A percentile compares a stretch with the other conserved stretches of the same genome.
Evolutionary conservation across 2,329 filamentous ascomycete genomes (phyloP).

Genomic region (Boeremia exigua): DNA sequence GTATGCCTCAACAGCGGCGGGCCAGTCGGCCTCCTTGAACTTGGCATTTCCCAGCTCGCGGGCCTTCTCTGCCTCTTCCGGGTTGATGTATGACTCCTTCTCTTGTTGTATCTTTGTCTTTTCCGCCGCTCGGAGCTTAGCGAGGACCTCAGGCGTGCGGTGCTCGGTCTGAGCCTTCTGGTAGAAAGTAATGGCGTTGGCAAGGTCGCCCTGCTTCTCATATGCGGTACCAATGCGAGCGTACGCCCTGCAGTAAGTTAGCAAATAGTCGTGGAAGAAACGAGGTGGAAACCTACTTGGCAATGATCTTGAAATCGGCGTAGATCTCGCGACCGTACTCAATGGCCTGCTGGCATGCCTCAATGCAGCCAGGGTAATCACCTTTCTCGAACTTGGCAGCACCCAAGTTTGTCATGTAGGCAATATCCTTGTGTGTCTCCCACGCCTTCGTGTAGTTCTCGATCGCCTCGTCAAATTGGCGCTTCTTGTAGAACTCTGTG

Average conservation of each 20-base stretch:
- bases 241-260: slow-evolving; percentile 66
- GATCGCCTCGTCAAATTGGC: slow-evolving; percentile 93
- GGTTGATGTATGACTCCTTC: slow-evolving; percentile 83
- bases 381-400: slow-evolving; percentile 97
- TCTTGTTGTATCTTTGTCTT: slow-evolving; percentile 79
- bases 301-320: slow-evolving; percentile 97
- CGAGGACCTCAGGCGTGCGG: slow-evolving; percentile 90
- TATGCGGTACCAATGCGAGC: slow-evolving; percentile 93
- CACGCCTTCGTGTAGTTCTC: slow-evolving; percentile 94
- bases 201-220: slow-evolving; percentile 84
- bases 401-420: slow-evolving; percentile 94
- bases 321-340: slow-evolving; percentile 88
- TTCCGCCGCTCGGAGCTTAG: slow-evolving; percentile 90
- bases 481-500: slow-evolving; percentile 97
- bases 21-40: slow-evolving; percentile 97
- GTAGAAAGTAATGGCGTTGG: slow-evolving; percentile 85
- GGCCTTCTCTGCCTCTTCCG: slow-evolving; percentile 91
- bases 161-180: slow-evolving; percentile 95
- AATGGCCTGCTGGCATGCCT: slow-evolving; percentile 84
- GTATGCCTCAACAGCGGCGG: slow-evolving; percentile 91
- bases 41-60: slow-evolving; percentile 94
- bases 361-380: slow-evolving; percentile 86
- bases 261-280: neutral
- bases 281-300: slow-evolving; percentile 67
- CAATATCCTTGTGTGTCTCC: slow-evolving; percentile 94